Percentiles rank a stretch among this genome's conserved stretches.
Conservation (phyloP, 345 rosid genomes). For the Triadica sebifera region DNA sequence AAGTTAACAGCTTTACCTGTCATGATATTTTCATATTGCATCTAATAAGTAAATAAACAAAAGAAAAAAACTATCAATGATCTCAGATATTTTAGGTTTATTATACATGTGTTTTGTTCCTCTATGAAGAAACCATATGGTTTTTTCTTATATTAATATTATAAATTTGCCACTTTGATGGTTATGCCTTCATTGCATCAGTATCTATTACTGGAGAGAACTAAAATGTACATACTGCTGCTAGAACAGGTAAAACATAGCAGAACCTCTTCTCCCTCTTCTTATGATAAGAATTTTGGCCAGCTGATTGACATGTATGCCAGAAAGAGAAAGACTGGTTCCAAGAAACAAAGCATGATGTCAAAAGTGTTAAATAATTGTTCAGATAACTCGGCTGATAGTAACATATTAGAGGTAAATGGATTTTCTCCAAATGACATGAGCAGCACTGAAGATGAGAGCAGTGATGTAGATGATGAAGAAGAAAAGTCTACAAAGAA, state of each 20-base stretch:
- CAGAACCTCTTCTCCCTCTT: conserved; percentile 56
- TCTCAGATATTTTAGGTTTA: too few species aligned
- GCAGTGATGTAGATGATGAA: conserved; percentile 26
- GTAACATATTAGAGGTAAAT: conserved; percentile 29
- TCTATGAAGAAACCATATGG: too few species aligned
- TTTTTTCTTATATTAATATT: too few species aligned
- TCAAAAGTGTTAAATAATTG: conserved; percentile 32
- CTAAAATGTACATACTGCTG: conserved; percentile 19
- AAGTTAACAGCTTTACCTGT: too few species aligned
- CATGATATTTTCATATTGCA: too few species aligned
- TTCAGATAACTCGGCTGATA: conserved; percentile 26
- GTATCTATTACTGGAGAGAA: neutral
- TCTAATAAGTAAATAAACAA: too few species aligned
- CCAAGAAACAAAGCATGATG: conserved; percentile 25
- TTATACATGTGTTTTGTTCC: too few species aligned
- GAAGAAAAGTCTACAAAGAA: conserved; percentile 35
- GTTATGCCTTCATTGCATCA: too few species aligned
- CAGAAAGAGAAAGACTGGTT: conserved; percentile 36
- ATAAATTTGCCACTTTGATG: too few species aligned
- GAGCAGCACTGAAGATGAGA: conserved; percentile 17
- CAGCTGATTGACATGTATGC: conserved; percentile 50
- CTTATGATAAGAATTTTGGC: conserved; percentile 63
- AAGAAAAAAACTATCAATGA: too few species aligned
- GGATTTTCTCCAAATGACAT: conserved; percentile 14
- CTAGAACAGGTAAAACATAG: conserved; percentile 69